Percentiles rank a stretch among this genome's conserved stretches.
phyloP scores from a whole-genome alignment of 257 asterid genomes.

The Rauvolfia tetraphylla region DNA sequence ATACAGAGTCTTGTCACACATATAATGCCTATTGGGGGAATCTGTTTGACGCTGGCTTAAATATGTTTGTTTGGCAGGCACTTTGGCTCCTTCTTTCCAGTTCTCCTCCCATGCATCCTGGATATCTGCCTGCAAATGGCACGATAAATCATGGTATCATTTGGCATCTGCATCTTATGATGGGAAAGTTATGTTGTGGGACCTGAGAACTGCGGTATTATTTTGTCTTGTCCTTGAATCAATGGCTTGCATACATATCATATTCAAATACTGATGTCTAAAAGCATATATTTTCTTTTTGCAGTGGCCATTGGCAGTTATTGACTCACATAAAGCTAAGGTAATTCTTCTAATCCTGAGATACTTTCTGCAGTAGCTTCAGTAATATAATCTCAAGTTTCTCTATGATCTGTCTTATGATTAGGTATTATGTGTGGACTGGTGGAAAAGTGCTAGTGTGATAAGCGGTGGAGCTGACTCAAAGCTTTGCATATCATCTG shows the following conservation, averaged over 20 bases:
- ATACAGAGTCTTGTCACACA: background rate
- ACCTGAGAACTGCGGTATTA: constrained; percentile 87
- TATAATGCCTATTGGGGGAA: background rate
- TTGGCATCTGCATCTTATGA: constrained; percentile 87
- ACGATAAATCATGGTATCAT: constrained; percentile 78
- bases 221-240: constrained; percentile 6
- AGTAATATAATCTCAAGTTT: background rate
- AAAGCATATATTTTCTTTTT: constrained; percentile 22
- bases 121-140: constrained; percentile 99
- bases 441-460: constrained; percentile 83
- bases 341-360: constrained; percentile 29
- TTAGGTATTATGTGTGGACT: constrained; percentile 87
- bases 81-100: constrained; percentile 71
- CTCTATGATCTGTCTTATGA: background rate
- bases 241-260: background rate
- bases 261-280: constrained; percentile 18
- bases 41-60: background rate
- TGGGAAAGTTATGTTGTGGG: constrained; percentile 98
- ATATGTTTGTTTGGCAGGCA: constrained; percentile 42
- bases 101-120: constrained; percentile 84
- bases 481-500: constrained; percentile 76
- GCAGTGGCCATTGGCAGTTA: constrained; percentile 89
- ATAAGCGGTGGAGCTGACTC: constrained; percentile 91
- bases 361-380: background rate
- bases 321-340: constrained; percentile 82